phyloP scores from a whole-genome alignment of 768 basidiomycete genomes.

The Trametes punicea region DNA sequence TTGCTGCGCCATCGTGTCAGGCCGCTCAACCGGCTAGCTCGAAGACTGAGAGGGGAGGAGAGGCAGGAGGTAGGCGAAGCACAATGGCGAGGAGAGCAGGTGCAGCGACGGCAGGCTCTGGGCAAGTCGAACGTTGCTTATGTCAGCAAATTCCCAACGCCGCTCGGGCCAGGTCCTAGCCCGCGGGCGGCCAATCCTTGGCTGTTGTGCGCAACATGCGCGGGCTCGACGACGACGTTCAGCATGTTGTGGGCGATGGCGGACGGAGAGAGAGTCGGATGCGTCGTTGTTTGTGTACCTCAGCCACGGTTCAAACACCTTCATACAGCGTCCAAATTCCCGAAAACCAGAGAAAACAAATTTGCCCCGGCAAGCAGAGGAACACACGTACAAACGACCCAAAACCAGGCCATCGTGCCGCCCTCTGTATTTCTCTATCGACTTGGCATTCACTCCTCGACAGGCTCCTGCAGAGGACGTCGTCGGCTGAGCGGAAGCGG shows the following conservation, averaged over 20 bases:
- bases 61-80: slow-evolving; percentile 10
- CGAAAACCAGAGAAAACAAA: slow-evolving; percentile 77
- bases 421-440: background rate
- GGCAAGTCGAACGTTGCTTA: slow-evolving; percentile 26
- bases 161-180: slow-evolving; percentile 26
- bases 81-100: slow-evolving; percentile 22
- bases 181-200: background rate
- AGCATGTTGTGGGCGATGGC: slow-evolving; percentile 8
- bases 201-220: background rate
- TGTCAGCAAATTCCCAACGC: slow-evolving; percentile 28
- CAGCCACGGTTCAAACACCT: slow-evolving; percentile 50
- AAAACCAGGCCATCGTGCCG: slow-evolving; percentile 18
- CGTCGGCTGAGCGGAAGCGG: no score
- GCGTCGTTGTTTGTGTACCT: slow-evolving; percentile 37
- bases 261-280: slow-evolving; percentile 1
- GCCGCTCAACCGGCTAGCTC: background rate
- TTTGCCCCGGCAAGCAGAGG: slow-evolving; percentile 33
- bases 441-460: background rate
- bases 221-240: slow-evolving; percentile 6
- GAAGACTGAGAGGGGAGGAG: background rate
- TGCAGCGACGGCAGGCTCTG: slow-evolving; percentile 28
- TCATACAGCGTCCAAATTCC: slow-evolving; percentile 69
- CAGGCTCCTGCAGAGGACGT: background rate
- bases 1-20: slow-evolving; percentile 37
- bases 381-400: slow-evolving; percentile 34